Evolutionary conservation across 2,329 filamentous ascomycete genomes (phyloP).

Genomic region (Microsporum ferrugineum): DNA sequence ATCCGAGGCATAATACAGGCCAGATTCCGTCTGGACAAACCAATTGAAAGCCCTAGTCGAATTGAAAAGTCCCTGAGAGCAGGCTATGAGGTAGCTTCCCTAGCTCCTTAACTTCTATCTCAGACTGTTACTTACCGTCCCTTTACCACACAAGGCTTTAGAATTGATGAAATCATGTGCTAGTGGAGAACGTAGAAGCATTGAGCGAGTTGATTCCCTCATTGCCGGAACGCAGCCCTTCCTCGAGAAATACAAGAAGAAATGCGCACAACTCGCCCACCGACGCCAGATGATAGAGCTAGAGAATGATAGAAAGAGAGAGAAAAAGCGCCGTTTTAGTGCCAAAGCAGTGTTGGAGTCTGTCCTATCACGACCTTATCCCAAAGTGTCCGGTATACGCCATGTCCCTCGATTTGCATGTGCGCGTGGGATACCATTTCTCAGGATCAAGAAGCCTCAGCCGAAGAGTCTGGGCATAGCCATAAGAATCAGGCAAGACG

Average conservation of each 20-base stretch:
- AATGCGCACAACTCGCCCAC: background rate
- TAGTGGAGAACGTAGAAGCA: conserved; percentile 19
- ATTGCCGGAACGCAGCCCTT: conserved; percentile 18
- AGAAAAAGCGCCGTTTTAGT: background rate
- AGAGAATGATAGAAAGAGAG: background rate
- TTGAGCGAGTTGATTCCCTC: conserved; percentile 19
- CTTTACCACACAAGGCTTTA: conserved; percentile 22
- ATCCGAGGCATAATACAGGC: conserved; percentile 24
- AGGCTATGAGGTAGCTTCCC: conserved; percentile 29
- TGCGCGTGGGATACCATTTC: conserved; percentile 32
- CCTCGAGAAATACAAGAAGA: conserved; percentile 12
- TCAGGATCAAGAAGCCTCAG: conserved; percentile 37
- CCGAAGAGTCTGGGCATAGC: conserved; percentile 30
- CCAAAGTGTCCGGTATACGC: conserved; percentile 27
- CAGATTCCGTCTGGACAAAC: conserved; percentile 30
- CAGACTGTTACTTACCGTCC: background rate
- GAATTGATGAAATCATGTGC: conserved; percentile 28
- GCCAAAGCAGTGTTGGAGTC: conserved; percentile 13
- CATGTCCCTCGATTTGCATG: conserved; percentile 32
- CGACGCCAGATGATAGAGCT: background rate
- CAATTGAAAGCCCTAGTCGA: conserved; percentile 30
- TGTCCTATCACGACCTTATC: conserved; percentile 27
- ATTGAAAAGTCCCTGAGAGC: conserved; percentile 30
- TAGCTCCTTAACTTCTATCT: background rate
- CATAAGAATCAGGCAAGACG: conserved; percentile 26